A percentile compares a stretch with the other conserved stretches of the same genome.
These are phyloP conservation scores for Oemleria cerasiformis DNA, from an alignment of 306 rosid genomes.

Conservation along the genomic window DNA sequence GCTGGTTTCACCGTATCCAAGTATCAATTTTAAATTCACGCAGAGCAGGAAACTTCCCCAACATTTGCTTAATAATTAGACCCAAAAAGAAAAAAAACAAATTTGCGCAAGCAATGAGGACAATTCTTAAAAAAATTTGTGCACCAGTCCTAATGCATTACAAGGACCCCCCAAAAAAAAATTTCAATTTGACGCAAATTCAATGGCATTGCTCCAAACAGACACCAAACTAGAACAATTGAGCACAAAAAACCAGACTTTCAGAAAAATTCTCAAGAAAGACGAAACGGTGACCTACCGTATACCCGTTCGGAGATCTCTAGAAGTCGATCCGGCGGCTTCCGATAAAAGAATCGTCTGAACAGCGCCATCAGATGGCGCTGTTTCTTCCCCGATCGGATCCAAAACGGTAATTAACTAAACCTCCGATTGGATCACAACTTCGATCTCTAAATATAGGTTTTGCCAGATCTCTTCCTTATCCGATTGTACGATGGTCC, in stretches of 20 bases:
- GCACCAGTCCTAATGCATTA: slow-evolving; percentile 7
- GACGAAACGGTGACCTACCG: slow-evolving; percentile 39
- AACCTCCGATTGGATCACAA: slow-evolving; percentile 41
- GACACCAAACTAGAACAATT: slow-evolving; percentile 17
- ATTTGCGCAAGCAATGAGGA: neutral
- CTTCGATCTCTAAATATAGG: slow-evolving; percentile 8
- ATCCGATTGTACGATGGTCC: slow-evolving; percentile 32
- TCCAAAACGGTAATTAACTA: slow-evolving; percentile 66
- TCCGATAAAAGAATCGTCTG: slow-evolving; percentile 86
- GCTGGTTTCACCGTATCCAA: slow-evolving; percentile 6
- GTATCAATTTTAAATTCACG: slow-evolving; percentile 2
- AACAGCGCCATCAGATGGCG: slow-evolving; percentile 99
- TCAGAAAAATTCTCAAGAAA: neutral
- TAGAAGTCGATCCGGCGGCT: slow-evolving; percentile 99
- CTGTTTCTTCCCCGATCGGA: slow-evolving; percentile 81
- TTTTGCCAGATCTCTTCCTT: slow-evolving; percentile 46
- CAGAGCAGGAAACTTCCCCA: neutral
- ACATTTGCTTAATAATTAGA: slow-evolving; percentile 1
- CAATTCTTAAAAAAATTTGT: neutral
- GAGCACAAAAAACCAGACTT: slow-evolving; percentile 19
- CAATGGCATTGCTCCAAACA: slow-evolving; percentile 35
- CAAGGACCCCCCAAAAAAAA: slow-evolving; percentile 8
- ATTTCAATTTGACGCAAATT: slow-evolving; percentile 27
- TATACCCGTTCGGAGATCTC: slow-evolving; percentile 97
- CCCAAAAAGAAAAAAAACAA: neutral